Base-by-base conservation (phyloP, 2,329 filamentous ascomycete genomes). In the Epichloe scottii region DNA sequence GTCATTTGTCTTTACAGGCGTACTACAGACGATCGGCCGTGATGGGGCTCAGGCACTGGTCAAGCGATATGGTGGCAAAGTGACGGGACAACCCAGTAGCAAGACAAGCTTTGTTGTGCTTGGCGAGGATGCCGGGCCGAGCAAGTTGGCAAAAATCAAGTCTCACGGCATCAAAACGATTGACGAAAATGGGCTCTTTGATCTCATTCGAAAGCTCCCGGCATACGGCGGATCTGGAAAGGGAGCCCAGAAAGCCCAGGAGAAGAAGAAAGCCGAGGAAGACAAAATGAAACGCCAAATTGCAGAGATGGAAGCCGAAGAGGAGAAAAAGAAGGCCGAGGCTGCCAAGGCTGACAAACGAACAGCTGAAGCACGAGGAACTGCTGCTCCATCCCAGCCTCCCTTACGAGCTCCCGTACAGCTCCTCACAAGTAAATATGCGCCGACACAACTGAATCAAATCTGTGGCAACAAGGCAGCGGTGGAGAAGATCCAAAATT, bases 41-140 rank as follows among this genome's bases (percentile, higher is more conserved):
- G 89, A 95, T 5, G 89, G 95, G 59, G 91, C 81, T 1, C 84
- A 90, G 57, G 82, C 79, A 42, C 73, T 98, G 17, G 88, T 97
- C 51, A 98, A 98, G 66, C 82, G 84, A 55, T 94, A 96, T 65
- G 94, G 93, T 41, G 93, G 93, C 49, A 97, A 95, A 68, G 83
- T 95, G 23, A 95, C 85, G 10, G 75, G 74, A 10, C 84, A 81
- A 5, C 93, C 94, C 19, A 97, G 91, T 63, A 86, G 84, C 62
- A 97, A 95, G 68, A 98, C 94, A 0, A 93, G 79, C 61, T 98
- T 89, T 63, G 89, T 98, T 44, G 87, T 98, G 15, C 77, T 98
- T 3, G 93, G 93, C 42, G 78, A 78, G 26, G 93, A 97, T 65
- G 93, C 94, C 23, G 93, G 93, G 0, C 93, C 93, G 1, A 94